Base-by-base conservation (phyloP, 148 eudicot species). In the Camellia lanceoleosa region DNA sequence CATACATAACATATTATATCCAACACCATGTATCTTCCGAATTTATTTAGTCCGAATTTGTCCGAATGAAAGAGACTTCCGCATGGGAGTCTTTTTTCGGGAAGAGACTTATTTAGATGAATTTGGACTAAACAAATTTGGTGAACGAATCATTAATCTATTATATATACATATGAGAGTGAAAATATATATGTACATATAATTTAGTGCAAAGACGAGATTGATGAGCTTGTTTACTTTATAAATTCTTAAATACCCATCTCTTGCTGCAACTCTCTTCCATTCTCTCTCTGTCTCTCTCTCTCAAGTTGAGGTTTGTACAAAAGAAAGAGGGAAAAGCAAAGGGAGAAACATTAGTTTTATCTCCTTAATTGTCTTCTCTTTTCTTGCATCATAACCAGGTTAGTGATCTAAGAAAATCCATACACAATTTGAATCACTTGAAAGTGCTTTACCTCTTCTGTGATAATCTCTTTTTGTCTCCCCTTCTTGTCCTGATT, bases 191-290 rank as follows among this genome's bases (percentile, higher is more conserved):
- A 64, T 41, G 11, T 7, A 20, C 23, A 19, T n/a, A 63, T 63
- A 23, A 60, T 43, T 52, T 77, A n/a, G 51, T 69, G 62, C 73
- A 69, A 79, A 81, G 73, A 79, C 72, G 68, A 41, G 87, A 71
- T 62, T 38, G 49, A 41, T 55, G 18, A 49, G 14, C 69, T 76
- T 79, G 65, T 89, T 72, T 76, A 80, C 89, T 88, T 89, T 92
- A 90, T 91, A 92, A 85, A 87, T 82, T 84, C 90, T 86, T 91
- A 92, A 85, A 87, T 82, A 86, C 90, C 86, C 86, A 84, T 84
- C 81, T 85, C 81, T 83, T 81, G 67, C 68, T 73, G 73, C 82
- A 76, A 65, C 85, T 80, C 77, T 79, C 76, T 88, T 87, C 85
- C 88, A 86, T 78, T 88, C 85, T 88, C 88, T 85, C 77, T 84